Conservation (phyloP, 176 grass and related monocot genomes). For the Avena insularis region DNA sequence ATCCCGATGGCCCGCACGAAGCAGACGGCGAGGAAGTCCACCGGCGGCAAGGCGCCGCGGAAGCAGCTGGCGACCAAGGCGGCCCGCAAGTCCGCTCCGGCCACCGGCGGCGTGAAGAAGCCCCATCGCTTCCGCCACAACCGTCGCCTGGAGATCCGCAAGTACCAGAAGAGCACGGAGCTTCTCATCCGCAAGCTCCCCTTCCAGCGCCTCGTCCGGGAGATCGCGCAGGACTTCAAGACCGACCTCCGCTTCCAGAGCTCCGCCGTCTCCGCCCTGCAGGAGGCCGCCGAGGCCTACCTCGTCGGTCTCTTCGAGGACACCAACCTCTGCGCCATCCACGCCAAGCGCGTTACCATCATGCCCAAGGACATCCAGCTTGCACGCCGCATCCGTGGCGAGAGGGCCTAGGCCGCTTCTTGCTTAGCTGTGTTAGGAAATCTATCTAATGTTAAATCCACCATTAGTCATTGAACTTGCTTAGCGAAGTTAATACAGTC, state of each 20-base stretch:
- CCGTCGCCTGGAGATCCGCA: constrained; percentile 88
- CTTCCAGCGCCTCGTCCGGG: constrained; percentile 66
- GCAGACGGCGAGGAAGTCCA: constrained; percentile 75
- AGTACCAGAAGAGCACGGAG: constrained; percentile 89
- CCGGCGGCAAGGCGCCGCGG: constrained; percentile 60
- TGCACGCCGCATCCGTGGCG: constrained; percentile 60
- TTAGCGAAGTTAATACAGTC: too few relatives aligned
- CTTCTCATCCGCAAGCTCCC: constrained; percentile 73
- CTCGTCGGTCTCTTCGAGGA: constrained; percentile 80
- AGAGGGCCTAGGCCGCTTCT: constrained; percentile 52
- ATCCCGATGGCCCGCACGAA: constrained; percentile 68
- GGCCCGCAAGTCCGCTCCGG: too few relatives aligned
- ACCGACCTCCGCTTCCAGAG: constrained; percentile 82
- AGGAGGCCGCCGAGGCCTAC: constrained; percentile 76
- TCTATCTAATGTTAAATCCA: too few relatives aligned
- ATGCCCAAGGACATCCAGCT: constrained; percentile 85
- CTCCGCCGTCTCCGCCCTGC: constrained; percentile 59
- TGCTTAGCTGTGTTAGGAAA: too few relatives aligned
- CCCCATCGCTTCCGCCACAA: neutral
- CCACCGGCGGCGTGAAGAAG: too few relatives aligned
- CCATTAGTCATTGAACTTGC: too few relatives aligned
- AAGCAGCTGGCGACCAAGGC: too few relatives aligned
- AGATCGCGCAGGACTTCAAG: constrained; percentile 84
- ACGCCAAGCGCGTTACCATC: constrained; percentile 75
- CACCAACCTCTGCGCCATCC: constrained; percentile 81